Evolutionary conservation across 2,329 filamentous ascomycete species (phyloP), one percentile per base, ranked within the genome.

Genomic region (Fusarium poae): DNA sequence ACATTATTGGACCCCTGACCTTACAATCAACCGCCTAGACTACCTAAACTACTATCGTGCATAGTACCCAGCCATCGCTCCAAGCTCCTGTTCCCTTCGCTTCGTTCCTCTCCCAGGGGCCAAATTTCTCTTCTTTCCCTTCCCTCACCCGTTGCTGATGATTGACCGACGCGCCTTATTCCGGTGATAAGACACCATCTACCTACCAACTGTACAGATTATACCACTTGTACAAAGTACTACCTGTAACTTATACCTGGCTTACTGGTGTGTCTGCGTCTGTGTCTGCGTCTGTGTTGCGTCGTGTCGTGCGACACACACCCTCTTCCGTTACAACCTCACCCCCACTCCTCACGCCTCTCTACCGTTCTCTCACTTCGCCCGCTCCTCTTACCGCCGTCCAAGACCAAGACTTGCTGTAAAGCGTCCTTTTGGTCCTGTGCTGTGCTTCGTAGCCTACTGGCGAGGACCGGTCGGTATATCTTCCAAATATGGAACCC

Each of bases 401-500:
- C 57, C 48, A 53, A 30, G 27, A 52, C 46, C 62, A 63, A 58
- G 62, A 50, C 46, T 45, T 70, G 57, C 51, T 40, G 55, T 54
- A 54, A 68, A 65, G 44, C 49, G 55, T 68, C 60, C 53, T 52
- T 53, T 59, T 63, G 53, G 49, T 27, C 6, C 8, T 27, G 67
- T 39, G 32, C 42, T 29, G 61, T 66, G 40, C 37, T 57, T 61
- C 23, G 56, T 20, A 27, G 27, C 6, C 27, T 27, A n/a, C 25
- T 67, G 67, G 46, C 63, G 62, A 67, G 57, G 40, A 55, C 67
- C 67, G 40, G 67, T 65, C 57, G 66, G 67, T 70, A 70, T 70
- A 72, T 62, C 62, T 62, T 56, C 70, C 65, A 60, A 72, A 72
- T 66, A 74, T 73, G 70, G 73, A 74, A 65, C 59, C 68, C 40